Base-by-base conservation (phyloP, 805 yeast genomes). In the Teunomyces cretensis region DNA sequence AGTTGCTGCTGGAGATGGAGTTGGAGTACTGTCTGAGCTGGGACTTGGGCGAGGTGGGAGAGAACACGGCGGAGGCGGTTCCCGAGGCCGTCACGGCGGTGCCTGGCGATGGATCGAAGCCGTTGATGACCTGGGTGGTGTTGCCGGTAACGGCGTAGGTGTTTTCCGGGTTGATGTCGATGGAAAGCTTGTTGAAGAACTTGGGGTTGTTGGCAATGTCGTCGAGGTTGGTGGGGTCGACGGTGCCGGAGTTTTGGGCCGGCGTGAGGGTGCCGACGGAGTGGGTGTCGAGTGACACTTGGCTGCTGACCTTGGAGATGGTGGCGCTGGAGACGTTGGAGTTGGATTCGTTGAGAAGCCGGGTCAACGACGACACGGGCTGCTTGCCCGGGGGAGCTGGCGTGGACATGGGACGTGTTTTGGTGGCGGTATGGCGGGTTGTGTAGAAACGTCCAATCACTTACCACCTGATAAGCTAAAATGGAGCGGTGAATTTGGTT, bases 361-460 rank as follows among this genome's bases (percentile, higher is more conserved):
- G 54, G n/a, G 74, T 68, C 51, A 68, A 61, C 15, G 72, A 64
- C 43, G 66, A 59, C 33, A 68, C 58, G 27, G 72, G 68, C 50
- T 57, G 43, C 14, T 41, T 41, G 32, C 28, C 16, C 16, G 38
- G 26, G 6, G 13, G 27, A 17, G 28, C 28, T 12, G 38, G 17
- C 12, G 38, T 22, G 12, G 38, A 35, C 38, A 35, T 35, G 27
- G 26, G n/a, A n/a, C n/a, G n/a, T n/a, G n/a, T n/a, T n/a, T n/a
- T n/a, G n/a, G n/a, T n/a, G n/a, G n/a, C 13, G 15, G 32, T 13
- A 12, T n/a, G 6, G 14, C 17, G 38, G 9, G 28, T n/a, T 11
- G 15, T 13, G 33, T 7, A n/a, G 14, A 11, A 16, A 22, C 28
- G 38, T 35, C 38, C 28, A 35, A 22, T 16, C 14, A 33, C 37